Evolutionary conservation across 2,329 filamentous ascomycete species (phyloP), one percentile per base, ranked within the genome.

Genomic region (Plectosphaerella cucumerina): DNA sequence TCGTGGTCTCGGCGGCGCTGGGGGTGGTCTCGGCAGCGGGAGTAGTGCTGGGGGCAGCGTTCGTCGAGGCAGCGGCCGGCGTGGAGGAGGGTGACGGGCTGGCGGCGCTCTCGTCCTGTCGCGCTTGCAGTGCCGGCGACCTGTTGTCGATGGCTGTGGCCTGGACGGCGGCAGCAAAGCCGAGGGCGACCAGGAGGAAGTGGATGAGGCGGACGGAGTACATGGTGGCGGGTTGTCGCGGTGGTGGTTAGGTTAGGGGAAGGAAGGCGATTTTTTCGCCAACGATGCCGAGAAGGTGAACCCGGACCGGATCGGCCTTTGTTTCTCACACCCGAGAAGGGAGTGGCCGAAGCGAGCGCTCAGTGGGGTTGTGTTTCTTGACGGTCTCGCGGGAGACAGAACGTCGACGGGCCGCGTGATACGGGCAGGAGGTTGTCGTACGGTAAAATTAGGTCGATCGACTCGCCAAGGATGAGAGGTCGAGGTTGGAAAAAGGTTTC

Each of bases 151-250:
- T 52, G 58, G 60, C 62, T 23, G 65, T 62, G 48, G 69, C 78
- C 58, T 80, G 75, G 43, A 73, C 73, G 35, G 76, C 65, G 44
- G 68, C 69, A 49, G 73, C 55, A 52, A 77, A 61, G 42, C 75
- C 75, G 48, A 81, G 65, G 42, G 74, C 75, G 57, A 78, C 64
- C 55, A 80, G 60, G 51, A 82, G 63, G 53, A 81, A 62, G 59
- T 74, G 68, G 33, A 79, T 53, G 47, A 76, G 58, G 51, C 70
- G 71, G 49, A 65, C 67, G 23, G 72, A 65, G 61, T 75, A 74
- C 80, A 83, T 82, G 50, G 48, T 68, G 63, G 37, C 44, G 53
- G n/a, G 20, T 37, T 44, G 45, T 46, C 26, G 26, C 8, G 26
- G 26, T 31, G 26, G 26, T 31, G 26, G 8, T 31, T 31, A n/a